A percentile compares a stretch with the other conserved stretches of the same genome.
Conservation (phyloP, 2,329 filamentous ascomycete species). For the Boeremia lycopersici region DNA sequence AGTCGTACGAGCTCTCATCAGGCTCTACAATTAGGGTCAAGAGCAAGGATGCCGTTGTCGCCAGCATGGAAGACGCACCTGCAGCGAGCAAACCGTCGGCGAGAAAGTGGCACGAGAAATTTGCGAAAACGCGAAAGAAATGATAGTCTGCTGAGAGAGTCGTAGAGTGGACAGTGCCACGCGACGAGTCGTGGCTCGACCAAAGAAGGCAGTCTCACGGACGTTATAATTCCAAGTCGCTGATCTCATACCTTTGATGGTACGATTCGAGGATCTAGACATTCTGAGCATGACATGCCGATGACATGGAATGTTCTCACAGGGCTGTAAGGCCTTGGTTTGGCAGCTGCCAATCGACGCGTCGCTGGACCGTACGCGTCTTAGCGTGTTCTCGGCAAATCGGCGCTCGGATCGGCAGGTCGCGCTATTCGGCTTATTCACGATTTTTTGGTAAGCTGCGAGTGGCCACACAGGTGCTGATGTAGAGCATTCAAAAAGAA, state of each 20-base stretch:
- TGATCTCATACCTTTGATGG: neutral
- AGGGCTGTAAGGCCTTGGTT: neutral
- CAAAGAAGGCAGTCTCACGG: constrained; percentile 3
- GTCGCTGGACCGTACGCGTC: neutral
- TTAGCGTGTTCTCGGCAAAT: constrained; percentile 7
- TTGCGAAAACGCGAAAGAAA: constrained; percentile 42
- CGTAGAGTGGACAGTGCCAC: constrained; percentile 17
- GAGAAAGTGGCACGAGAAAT: constrained; percentile 50
- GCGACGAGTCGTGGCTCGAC: constrained; percentile 11
- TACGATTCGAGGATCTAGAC: neutral
- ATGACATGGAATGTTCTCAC: neutral
- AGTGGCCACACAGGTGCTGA: constrained; percentile 23
- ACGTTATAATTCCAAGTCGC: neutral
- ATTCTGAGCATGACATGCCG: neutral
- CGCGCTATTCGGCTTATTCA: constrained; percentile 26
- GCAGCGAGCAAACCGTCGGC: constrained; percentile 34
- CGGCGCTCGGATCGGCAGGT: neutral
- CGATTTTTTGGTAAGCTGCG: constrained; percentile 19
- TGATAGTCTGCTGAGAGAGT: constrained; percentile 20
- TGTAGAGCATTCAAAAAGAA: constrained; percentile 10
- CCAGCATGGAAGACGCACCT: constrained; percentile 9
- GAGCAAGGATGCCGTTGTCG: constrained; percentile 10
- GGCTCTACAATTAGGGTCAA: constrained; percentile 41
- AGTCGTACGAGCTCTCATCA: constrained; percentile 40
- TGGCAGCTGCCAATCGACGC: neutral